A percentile compares a stretch with the other conserved stretches of the same genome.
Evolutionary conservation across 2,329 filamentous ascomycete genomes (phyloP).

Genomic region (Pseudogymnoascus sp.): DNA sequence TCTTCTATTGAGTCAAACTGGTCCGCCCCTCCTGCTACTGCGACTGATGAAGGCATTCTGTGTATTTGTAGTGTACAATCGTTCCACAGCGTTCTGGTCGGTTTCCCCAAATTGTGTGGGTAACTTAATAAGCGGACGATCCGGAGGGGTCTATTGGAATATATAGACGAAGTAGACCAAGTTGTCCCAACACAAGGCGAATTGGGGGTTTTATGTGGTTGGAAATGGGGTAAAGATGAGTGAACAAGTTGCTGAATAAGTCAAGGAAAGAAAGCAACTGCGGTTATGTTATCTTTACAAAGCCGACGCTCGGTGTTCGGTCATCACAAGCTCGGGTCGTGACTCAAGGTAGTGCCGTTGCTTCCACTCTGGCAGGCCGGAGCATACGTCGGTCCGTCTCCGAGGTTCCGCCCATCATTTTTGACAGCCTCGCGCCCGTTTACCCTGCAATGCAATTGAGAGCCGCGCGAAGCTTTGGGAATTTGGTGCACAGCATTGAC

Average conservation of each 20-base stretch:
- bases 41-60: slow-evolving; percentile 23
- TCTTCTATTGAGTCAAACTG: slow-evolving; percentile 59
- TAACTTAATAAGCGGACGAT: slow-evolving; percentile 4
- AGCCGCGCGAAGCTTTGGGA: slow-evolving; percentile 3
- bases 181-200: not conserved
- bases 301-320: slow-evolving; percentile 5
- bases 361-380: not conserved
- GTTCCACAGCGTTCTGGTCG: not conserved
- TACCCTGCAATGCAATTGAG: not conserved
- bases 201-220: not conserved
- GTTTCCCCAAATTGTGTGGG: slow-evolving; percentile 6
- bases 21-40: slow-evolving; percentile 20
- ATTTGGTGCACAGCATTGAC: not conserved
- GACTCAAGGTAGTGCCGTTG: slow-evolving; percentile 4
- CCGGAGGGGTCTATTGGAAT: slow-evolving; percentile 4
- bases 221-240: not conserved
- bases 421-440: not conserved
- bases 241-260: not conserved
- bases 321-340: slow-evolving; percentile 5
- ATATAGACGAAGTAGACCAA: not conserved
- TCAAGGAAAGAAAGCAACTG: not conserved
- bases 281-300: slow-evolving; percentile 8
- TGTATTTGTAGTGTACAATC: not conserved
- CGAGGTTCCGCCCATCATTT: not conserved
- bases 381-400: not conserved